These are phyloP conservation scores for Xylaria intraflava DNA, from an alignment of 495 filamentous ascomycete species.

Conservation along the genomic window DNA sequence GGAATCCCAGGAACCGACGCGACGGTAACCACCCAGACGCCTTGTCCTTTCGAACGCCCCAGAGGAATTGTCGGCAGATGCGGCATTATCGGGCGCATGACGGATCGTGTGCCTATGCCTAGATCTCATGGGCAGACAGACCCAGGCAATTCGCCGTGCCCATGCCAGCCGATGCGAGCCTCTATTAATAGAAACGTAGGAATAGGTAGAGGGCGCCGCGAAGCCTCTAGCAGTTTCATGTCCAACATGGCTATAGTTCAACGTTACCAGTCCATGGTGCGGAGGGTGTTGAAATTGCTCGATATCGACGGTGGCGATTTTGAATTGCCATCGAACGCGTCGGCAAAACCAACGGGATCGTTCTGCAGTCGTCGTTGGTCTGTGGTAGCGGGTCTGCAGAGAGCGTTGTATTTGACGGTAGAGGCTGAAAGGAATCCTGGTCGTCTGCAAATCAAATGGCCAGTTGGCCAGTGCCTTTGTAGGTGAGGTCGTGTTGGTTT, in stretches of 20 bases:
- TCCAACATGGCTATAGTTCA: background rate
- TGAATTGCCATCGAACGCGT: background rate
- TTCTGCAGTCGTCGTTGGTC: background rate
- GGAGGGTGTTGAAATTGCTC: background rate
- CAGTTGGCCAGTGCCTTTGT: too few species aligned
- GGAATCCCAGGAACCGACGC: background rate
- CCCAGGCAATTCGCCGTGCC: background rate
- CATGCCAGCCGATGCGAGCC: background rate
- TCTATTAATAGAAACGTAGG: slow-evolving; percentile 9
- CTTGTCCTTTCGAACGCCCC: too few species aligned
- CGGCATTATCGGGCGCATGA: background rate
- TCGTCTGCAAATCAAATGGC: slow-evolving; percentile 2
- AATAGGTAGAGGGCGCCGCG: background rate
- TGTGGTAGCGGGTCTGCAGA: background rate
- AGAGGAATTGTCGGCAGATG: background rate
- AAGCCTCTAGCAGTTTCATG: slow-evolving; percentile 9
- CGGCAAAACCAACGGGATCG: background rate
- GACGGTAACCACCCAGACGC: background rate
- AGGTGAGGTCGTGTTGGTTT: too few species aligned
- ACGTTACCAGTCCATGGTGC: background rate
- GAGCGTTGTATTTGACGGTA: background rate
- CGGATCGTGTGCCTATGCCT: background rate
- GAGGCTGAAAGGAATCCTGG: background rate
- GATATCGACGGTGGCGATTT: background rate
- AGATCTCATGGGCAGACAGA: background rate